Evolutionary conservation across 352 stramenopile species (phyloP).

Genomic region (Pythium guiyangense): DNA sequence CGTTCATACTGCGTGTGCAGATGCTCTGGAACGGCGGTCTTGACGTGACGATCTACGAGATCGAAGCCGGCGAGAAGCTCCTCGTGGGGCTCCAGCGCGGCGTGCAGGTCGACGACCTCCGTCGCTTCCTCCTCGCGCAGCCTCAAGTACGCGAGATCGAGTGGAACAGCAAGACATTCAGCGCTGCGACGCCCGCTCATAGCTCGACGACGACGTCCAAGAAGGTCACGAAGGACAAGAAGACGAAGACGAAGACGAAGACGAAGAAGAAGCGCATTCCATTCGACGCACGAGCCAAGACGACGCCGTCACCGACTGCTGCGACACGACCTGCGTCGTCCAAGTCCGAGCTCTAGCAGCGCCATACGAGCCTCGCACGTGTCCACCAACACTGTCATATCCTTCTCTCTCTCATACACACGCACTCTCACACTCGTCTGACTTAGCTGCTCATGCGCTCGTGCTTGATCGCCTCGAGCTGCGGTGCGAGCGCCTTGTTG

Average conservation of each 20-base stretch:
- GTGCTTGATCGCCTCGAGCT: constrained; percentile 64
- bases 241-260: constrained; percentile 1
- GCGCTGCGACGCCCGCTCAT: constrained; percentile 4
- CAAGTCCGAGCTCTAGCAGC: background rate
- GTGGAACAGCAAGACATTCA: constrained; percentile 49
- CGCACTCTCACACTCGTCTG: background rate
- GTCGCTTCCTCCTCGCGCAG: constrained; percentile 47
- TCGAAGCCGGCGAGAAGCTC: constrained; percentile 45
- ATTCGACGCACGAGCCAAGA: background rate
- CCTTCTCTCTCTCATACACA: background rate
- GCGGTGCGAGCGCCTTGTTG: constrained; percentile 49
- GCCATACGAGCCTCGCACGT: background rate
- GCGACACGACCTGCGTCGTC: background rate
- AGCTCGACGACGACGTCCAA: constrained; percentile 13
- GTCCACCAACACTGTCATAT: background rate
- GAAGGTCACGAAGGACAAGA: constrained; percentile 7
- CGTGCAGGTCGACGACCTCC: constrained; percentile 38
- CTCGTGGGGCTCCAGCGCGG: constrained; percentile 66
- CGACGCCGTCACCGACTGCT: background rate
- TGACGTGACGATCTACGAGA: constrained; percentile 67
- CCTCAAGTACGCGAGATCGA: constrained; percentile 54
- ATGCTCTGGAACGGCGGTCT: constrained; percentile 73
- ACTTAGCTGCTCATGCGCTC: constrained; percentile 33
- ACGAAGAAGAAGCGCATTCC: constrained; percentile 2
- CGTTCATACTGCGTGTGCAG: constrained; percentile 19